Evolutionary conservation across 441 rosid species (phyloP).

Genomic region (Adansonia madagascariensis): DNA sequence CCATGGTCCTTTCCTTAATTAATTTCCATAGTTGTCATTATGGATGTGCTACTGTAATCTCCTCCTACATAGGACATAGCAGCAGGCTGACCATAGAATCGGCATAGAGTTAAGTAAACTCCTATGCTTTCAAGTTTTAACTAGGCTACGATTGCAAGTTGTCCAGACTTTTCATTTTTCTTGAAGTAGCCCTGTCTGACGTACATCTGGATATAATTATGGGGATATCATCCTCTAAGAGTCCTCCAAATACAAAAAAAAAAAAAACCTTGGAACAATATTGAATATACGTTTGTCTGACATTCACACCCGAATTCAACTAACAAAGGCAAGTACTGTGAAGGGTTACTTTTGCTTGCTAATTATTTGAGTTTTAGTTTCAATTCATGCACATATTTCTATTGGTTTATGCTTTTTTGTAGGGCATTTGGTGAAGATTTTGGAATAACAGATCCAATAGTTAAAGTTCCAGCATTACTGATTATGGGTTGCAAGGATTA

Average conservation of each 20-base stretch:
- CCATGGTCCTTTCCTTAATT: neutral
- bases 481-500: conserved; percentile 62
- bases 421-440: conserved; percentile 41
- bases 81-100: neutral
- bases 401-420: conserved; percentile 12
- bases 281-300: too few species aligned
- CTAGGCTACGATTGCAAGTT: conserved; percentile 3
- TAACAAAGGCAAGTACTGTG: neutral
- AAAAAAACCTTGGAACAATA: too few species aligned
- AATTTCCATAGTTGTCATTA: neutral
- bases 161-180: too few species aligned
- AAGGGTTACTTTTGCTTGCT: neutral
- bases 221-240: too few species aligned
- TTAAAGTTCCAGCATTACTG: conserved; percentile 48
- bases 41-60: neutral
- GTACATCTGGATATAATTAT: too few species aligned
- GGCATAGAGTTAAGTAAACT: neutral
- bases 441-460: conserved; percentile 31
- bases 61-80: neutral
- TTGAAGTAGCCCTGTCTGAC: too few species aligned
- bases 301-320: too few species aligned
- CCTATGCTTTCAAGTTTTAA: neutral
- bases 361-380: neutral
- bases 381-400: neutral
- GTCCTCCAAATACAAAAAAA: too few species aligned